phyloP scores from a whole-genome alignment of 108 stramenopile genomes.

The Cylindrotheca fusiformis region DNA sequence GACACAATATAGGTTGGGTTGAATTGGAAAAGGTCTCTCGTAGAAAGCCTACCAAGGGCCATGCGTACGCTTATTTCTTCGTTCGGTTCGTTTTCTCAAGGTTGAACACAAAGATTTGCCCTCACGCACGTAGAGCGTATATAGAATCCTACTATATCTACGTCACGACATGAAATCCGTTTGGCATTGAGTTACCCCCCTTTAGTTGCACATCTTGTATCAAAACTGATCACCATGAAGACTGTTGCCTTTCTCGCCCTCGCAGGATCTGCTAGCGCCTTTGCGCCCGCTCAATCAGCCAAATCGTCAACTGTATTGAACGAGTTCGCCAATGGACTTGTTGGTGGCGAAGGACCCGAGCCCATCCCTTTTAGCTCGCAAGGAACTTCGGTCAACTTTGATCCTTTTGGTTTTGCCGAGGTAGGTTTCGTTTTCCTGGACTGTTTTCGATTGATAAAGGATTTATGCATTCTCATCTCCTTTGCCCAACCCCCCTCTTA shows the following conservation, averaged over 20 bases:
- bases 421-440: constrained; percentile 25
- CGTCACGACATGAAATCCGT: background rate
- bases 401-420: constrained; percentile 72
- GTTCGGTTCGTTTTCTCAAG: background rate
- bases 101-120: constrained; percentile 8
- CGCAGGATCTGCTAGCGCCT: constrained; percentile 61
- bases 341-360: constrained; percentile 60
- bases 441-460: constrained; percentile 16
- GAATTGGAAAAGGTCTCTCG: too few relatives aligned
- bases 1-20: constrained; percentile 5
- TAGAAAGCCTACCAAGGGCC: too few relatives aligned
- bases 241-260: constrained; percentile 55
- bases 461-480: too few relatives aligned
- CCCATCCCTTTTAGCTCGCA: constrained; percentile 48
- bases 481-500: too few relatives aligned
- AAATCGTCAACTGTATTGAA: constrained; percentile 40
- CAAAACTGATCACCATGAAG: constrained; percentile 51
- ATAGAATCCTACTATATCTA: background rate
- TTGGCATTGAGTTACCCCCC: too few relatives aligned
- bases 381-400: constrained; percentile 45
- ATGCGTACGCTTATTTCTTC: background rate
- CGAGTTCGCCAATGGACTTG: constrained; percentile 50
- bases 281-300: constrained; percentile 40
- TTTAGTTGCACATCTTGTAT: constrained; percentile 11
- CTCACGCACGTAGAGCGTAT: background rate